These are phyloP conservation scores for Alternaria atra DNA, from an alignment of 2,329 filamentous ascomycete genomes.

Conservation along the genomic window DNA sequence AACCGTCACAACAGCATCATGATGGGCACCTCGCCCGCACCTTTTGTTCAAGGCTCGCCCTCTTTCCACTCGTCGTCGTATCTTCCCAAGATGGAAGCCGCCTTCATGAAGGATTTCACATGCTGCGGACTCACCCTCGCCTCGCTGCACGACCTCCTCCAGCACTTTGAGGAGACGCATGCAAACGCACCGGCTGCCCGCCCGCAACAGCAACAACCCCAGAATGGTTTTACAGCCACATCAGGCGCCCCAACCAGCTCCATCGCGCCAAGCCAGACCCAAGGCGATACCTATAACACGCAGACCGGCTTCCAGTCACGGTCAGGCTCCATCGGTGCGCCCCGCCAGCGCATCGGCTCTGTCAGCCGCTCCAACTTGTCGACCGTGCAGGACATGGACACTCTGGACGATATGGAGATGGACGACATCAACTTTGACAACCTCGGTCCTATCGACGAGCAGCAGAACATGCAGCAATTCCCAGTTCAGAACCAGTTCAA, in stretches of 20 bases:
- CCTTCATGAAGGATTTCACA: constrained; percentile 96
- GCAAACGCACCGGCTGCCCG: constrained; percentile 71
- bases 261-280: constrained; percentile 56
- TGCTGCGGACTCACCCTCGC: constrained; percentile 92
- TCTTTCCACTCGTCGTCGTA: constrained; percentile 98
- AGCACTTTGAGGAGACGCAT: constrained; percentile 96
- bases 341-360: constrained; percentile 52
- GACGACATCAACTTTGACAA: constrained; percentile 96
- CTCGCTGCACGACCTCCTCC: constrained; percentile 91
- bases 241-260: constrained; percentile 44
- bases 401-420: constrained; percentile 89
- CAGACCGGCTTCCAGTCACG: constrained; percentile 51
- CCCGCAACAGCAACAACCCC: constrained; percentile 60
- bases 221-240: constrained; percentile 51
- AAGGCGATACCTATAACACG: constrained; percentile 48
- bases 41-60: constrained; percentile 79
- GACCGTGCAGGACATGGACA: constrained; percentile 72
- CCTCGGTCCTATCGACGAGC: constrained; percentile 69
- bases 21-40: constrained; percentile 96
- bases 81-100: constrained; percentile 92
- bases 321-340: constrained; percentile 51
- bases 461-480: constrained; percentile 66
- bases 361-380: constrained; percentile 53
- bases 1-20: constrained; percentile 72
- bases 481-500: constrained; percentile 62